Conservation (phyloP, 345 rosid genomes). For the Erysimum cheiranthoides region DNA sequence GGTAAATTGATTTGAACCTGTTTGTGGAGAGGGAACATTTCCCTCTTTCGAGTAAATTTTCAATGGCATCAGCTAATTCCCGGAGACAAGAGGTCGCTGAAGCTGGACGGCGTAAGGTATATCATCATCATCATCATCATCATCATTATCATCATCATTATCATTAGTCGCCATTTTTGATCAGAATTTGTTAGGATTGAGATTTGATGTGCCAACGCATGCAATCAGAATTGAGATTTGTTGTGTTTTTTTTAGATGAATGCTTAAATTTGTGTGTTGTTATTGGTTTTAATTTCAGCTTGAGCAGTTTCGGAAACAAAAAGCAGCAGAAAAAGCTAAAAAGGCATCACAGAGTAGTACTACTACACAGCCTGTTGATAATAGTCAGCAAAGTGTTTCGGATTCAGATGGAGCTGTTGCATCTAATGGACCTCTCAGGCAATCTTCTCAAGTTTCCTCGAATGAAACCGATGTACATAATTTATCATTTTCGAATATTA, state of each 20-base stretch:
- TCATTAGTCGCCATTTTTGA: not conserved
- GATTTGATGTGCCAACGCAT: slow-evolving; percentile 14
- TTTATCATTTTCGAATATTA: slow-evolving; percentile 43
- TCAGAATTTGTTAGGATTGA: not conserved
- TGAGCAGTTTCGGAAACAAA: slow-evolving; percentile 97
- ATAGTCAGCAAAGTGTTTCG: slow-evolving; percentile 39
- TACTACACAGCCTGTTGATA: slow-evolving; percentile 53
- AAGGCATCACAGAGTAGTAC: slow-evolving; percentile 56
- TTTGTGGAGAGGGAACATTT: slow-evolving; percentile 28
- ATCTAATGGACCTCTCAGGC: slow-evolving; percentile 47
- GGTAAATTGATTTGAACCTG: slow-evolving; percentile 35
- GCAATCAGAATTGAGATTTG: slow-evolving; percentile 16
- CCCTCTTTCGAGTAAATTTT: slow-evolving; percentile 18
- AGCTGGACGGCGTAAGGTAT: slow-evolving; percentile 96
- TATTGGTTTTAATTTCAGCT: slow-evolving; percentile 52
- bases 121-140: slow-evolving; percentile 18
- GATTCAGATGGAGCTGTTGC: slow-evolving; percentile 63
- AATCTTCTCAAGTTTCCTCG: slow-evolving; percentile 32
- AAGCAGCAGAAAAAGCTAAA: slow-evolving; percentile 85
- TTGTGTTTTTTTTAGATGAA: not conserved
- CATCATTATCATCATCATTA: not conserved
- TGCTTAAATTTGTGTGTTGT: not conserved
- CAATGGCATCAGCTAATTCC: slow-evolving; percentile 88
- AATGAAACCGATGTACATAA: slow-evolving; percentile 46
- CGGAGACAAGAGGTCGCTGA: slow-evolving; percentile 85